Base-by-base conservation (phyloP, 371 early-diverging fungal genomes). In the Rhizopus stolonifer region DNA sequence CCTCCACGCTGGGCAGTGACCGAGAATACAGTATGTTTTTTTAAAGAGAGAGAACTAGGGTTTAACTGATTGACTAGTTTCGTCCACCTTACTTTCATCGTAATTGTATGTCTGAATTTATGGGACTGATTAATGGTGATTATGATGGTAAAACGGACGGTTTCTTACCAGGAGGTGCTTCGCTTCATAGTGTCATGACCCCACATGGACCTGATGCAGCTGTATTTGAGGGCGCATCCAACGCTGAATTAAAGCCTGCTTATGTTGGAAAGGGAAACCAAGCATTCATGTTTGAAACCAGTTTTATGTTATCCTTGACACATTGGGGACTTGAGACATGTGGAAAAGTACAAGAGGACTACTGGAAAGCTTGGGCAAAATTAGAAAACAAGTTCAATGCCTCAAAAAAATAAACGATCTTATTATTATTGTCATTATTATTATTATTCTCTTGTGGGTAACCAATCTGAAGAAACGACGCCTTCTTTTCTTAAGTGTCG, bases 1-100 rank as follows among this genome's bases (percentile, higher is more conserved):
- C 97, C 98, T 58, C 97, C 98, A 25, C 79, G 98, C n/a, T 96
- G 95, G 89, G 90, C 91, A 51, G 94, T 93, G 18, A 89, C 88
- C 44, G 90, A 92, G 64, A 70, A 89, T 67, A 95, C 96, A 24
- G 83, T 81, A 75, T 64, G 74, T n/a, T n/a, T n/a, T n/a, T n/a
- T n/a, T n/a, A n/a, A n/a, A n/a, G n/a, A n/a, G n/a, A n/a, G n/a
- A n/a, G n/a, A n/a, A n/a, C n/a, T n/a, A n/a, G n/a, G n/a, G n/a
- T 50, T 39, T 42, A 2, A 13, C n/a, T 17, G 2, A 22, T 29
- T 43, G 19, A 18, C 31, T 64, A 84, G 81, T 91, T 90, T 83
- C 84, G 98, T 15, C 98, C 98, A 31, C 96, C 96, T 33, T 96
- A 92, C 70, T 96, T 88, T 78, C 96, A 96, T 69, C 90, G 96